Percentiles rank a stretch among this genome's conserved stretches.
phyloP scores from a whole-genome alignment of 331 rosid species.

The Cydonia oblonga region DNA sequence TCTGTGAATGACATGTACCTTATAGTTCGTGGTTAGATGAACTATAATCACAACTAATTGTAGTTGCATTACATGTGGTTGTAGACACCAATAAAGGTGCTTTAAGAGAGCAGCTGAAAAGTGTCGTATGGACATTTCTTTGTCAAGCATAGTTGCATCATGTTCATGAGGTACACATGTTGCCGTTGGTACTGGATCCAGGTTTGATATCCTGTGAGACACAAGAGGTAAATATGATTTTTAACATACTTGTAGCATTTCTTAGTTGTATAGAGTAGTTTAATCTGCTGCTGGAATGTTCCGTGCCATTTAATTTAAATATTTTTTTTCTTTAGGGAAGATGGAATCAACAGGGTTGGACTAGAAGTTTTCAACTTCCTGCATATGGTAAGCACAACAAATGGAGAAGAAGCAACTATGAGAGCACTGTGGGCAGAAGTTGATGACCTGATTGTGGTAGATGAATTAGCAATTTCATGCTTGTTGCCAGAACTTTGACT shows the following conservation, averaged over 20 bases:
- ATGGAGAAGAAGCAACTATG: constrained; percentile 39
- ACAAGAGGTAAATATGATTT: constrained; percentile 41
- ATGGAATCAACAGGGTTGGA: constrained; percentile 41
- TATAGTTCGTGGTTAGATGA: neutral
- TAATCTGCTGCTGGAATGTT: neutral
- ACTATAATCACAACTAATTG: neutral
- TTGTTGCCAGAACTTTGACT: constrained; percentile 46
- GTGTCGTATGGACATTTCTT: constrained; percentile 59
- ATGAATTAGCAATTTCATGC: constrained; percentile 35
- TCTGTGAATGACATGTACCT: neutral
- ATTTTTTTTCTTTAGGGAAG: constrained; percentile 29
- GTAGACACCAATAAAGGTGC: constrained; percentile 79
- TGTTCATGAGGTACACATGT: constrained; percentile 95
- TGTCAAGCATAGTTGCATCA: constrained; percentile 80
- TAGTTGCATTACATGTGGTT: constrained; percentile 7
- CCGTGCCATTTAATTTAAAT: neutral
- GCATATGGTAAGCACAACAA: constrained; percentile 43
- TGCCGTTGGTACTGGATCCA: constrained; percentile 93
- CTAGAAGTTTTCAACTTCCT: constrained; percentile 64
- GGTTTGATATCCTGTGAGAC: constrained; percentile 77
- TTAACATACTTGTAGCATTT: neutral
- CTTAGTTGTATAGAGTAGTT: neutral
- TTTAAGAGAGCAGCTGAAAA: constrained; percentile 92
- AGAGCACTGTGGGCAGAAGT: constrained; percentile 69
- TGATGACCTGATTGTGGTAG: constrained; percentile 46